Evolutionary conservation across 2,329 filamentous ascomycete genomes (phyloP).

Genomic region (Arthrobotrys megalospora): DNA sequence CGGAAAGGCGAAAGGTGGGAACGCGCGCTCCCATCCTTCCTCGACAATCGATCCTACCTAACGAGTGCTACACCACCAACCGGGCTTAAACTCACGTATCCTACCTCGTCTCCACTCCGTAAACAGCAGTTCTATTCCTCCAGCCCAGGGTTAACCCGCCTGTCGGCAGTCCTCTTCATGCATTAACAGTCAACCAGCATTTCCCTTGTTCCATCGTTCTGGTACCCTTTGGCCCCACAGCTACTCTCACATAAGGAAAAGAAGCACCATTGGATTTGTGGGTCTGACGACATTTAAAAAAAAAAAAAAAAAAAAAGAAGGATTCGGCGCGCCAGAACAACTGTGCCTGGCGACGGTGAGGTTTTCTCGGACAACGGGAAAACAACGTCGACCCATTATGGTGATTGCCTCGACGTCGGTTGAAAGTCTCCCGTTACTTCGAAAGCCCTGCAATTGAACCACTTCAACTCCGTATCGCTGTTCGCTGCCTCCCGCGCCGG

Average conservation of each 20-base stretch:
- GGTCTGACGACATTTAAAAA: conserved; percentile 43
- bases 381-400: conserved; percentile 51
- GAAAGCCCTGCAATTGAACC: conserved; percentile 37
- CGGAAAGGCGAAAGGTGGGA: conserved; percentile 29
- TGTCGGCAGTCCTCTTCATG: conserved; percentile 49
- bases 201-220: conserved; percentile 45
- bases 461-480: conserved; percentile 11
- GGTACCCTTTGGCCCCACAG: conserved; percentile 47
- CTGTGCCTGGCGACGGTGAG: conserved; percentile 15
- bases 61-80: conserved; percentile 60
- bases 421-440: conserved; percentile 44
- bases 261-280: conserved; percentile 36
- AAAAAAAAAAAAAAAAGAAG: conserved; percentile 38
- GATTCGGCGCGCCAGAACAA: conserved; percentile 28
- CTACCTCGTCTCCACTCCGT: conserved; percentile 60
- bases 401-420: conserved; percentile 43
- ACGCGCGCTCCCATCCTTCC: conserved; percentile 54
- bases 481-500: conserved; percentile 27
- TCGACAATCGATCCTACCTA: conserved; percentile 53
- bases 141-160: conserved; percentile 47
- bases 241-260: conserved; percentile 21
- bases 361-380: conserved; percentile 48
- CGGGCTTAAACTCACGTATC: conserved; percentile 58
- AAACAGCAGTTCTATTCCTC: conserved; percentile 51
- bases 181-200: conserved; percentile 52